Conservation (phyloP, 192 early-diverging fungal species). For the Haplosporangium gracile region DNA sequence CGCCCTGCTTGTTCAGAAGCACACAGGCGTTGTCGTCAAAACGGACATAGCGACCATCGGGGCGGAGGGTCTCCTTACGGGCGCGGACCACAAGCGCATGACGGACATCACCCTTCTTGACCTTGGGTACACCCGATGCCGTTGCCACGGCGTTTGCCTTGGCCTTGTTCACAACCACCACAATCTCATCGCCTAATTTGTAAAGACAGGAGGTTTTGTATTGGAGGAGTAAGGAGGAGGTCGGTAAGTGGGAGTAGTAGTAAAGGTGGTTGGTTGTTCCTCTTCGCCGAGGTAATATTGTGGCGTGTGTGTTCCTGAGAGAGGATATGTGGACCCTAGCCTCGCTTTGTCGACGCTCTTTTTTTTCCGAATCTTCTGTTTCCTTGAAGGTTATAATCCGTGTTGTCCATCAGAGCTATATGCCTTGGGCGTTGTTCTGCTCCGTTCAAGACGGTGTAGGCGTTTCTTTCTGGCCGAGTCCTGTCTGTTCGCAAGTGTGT, state of each 20-base stretch:
- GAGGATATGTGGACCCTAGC: too few species aligned
- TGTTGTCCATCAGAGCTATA: too few species aligned
- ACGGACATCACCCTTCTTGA: conserved; percentile 95
- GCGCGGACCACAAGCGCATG: conserved; percentile 93
- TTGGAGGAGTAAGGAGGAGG: neutral
- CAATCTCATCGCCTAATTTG: conserved; percentile 89
- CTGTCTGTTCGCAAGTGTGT: too few species aligned
- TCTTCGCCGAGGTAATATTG: neutral
- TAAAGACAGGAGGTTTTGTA: neutral
- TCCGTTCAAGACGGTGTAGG: too few species aligned
- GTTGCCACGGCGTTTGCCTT: conserved; percentile 79
- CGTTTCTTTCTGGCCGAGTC: too few species aligned
- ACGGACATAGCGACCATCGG: conserved; percentile 91
- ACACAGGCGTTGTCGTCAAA: conserved; percentile 99
- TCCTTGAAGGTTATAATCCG: too few species aligned
- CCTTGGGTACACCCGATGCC: conserved; percentile 71
- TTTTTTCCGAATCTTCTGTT: too few species aligned
- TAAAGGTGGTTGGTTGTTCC: neutral
- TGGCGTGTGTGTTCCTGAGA: too few species aligned
- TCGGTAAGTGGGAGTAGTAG: neutral
- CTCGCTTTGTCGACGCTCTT: too few species aligned
- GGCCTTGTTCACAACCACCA: conserved; percentile 95
- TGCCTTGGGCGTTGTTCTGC: too few species aligned
- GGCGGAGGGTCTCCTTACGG: conserved; percentile 87
- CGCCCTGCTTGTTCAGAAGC: conserved; percentile 92